phyloP scores from a whole-genome alignment of 257 asterid genomes.

The Fraxinus pennsylvanica region DNA sequence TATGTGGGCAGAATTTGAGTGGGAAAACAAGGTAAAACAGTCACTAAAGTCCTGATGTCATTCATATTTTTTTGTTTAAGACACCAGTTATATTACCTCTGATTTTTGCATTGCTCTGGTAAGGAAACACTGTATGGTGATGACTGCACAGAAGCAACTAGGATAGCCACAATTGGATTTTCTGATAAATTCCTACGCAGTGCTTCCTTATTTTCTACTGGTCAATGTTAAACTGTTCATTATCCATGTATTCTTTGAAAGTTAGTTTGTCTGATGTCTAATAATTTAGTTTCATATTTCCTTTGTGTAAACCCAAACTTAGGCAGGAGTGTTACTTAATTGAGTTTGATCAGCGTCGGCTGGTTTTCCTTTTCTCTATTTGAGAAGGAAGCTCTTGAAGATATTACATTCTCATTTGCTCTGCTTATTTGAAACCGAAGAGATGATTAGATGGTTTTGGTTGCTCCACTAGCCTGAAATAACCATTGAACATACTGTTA shows the following conservation, averaged over 20 bases:
- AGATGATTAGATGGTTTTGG: background rate
- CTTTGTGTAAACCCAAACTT: background rate
- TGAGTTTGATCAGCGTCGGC: background rate
- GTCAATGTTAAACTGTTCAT: background rate
- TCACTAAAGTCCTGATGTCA: conserved; percentile 14
- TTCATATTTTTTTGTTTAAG: conserved; percentile 6
- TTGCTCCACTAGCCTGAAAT: background rate
- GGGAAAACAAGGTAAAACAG: conserved; percentile 88
- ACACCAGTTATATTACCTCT: conserved; percentile 12
- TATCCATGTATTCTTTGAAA: background rate
- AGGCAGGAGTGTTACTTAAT: background rate
- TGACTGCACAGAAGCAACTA: background rate
- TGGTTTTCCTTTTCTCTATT: background rate
- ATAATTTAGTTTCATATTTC: background rate
- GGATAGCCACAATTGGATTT: background rate
- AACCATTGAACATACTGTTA: background rate
- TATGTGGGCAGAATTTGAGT: conserved; percentile 99
- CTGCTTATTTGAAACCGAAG: background rate
- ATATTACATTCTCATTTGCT: background rate
- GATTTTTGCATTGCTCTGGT: conserved; percentile 16
- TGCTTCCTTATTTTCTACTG: background rate
- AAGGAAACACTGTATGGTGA: background rate
- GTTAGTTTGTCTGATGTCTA: background rate
- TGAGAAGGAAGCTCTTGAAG: background rate
- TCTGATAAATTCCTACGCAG: background rate